Evolutionary conservation across 768 basidiomycete species (phyloP).

Genomic region (Tricholoma flavovirens): DNA sequence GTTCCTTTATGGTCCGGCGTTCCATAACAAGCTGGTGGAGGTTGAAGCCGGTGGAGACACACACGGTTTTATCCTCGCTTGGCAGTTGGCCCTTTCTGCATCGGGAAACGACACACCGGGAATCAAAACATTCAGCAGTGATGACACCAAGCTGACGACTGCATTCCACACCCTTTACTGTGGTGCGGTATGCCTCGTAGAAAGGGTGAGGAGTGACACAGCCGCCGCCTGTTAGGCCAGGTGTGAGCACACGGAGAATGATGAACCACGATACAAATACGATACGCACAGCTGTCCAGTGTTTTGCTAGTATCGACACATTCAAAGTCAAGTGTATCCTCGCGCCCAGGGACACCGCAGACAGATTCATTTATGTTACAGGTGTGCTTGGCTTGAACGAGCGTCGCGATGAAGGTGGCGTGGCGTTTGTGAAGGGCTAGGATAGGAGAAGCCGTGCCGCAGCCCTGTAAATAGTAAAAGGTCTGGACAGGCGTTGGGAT

Average conservation of each 20-base stretch:
- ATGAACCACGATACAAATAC: background rate
- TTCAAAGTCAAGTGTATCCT: constrained; percentile 10
- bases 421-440: constrained; percentile 6
- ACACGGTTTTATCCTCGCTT: constrained; percentile 6
- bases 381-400: constrained; percentile 13
- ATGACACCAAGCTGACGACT: constrained; percentile 12
- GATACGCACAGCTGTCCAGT: constrained; percentile 12
- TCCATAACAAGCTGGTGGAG: background rate
- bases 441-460: constrained; percentile 3
- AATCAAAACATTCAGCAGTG: constrained; percentile 2
- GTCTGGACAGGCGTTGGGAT: background rate
- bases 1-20: background rate
- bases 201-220: constrained; percentile 15
- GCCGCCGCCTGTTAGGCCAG: constrained; percentile 11
- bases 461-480: background rate
- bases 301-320: constrained; percentile 12
- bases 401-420: constrained; percentile 9
- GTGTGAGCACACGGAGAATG: background rate
- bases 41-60: constrained; percentile 8
- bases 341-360: constrained; percentile 14
- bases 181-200: constrained; percentile 16
- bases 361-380: constrained; percentile 15
- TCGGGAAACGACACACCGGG: constrained; percentile 8
- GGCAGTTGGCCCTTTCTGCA: constrained; percentile 8
- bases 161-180: constrained; percentile 21